Evolutionary conservation across 345 rosid genomes (phyloP).

Genomic region (Arabidopsis arenosa): DNA sequence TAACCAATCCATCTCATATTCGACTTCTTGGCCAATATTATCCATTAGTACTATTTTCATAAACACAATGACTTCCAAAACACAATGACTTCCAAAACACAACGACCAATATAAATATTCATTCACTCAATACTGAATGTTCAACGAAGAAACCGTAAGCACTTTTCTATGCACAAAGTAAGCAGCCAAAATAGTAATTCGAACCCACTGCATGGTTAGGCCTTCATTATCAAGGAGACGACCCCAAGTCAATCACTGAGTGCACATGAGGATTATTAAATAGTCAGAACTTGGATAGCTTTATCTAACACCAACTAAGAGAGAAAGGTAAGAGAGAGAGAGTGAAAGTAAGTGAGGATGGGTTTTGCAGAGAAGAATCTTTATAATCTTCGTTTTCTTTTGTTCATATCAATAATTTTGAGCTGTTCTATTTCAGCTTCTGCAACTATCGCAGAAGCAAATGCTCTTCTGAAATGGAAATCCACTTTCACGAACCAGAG

Average conservation of each 20-base stretch:
- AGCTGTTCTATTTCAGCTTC: slow-evolving; percentile 10
- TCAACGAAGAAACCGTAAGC: no score
- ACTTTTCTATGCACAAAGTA: no score
- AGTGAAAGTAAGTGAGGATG: not conserved
- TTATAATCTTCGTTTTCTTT: not conserved
- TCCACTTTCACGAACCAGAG: slow-evolving; percentile 33
- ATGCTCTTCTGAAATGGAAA: slow-evolving; percentile 43
- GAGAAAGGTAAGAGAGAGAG: not conserved
- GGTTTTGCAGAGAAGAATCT: not conserved
- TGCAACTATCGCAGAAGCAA: slow-evolving; percentile 29
- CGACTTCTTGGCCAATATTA: no score
- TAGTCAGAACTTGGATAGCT: not conserved
- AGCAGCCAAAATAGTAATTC: no score
- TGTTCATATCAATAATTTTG: slow-evolving; percentile 1
- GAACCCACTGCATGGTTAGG: no score
- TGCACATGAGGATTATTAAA: not conserved
- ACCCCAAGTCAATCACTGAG: slow-evolving; percentile 8
- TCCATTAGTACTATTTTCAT: no score
- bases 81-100: no score
- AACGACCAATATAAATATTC: no score
- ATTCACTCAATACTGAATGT: no score
- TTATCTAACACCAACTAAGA: not conserved
- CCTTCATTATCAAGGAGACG: not conserved
- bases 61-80: no score
- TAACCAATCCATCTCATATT: no score